Evolutionary conservation across 108 stramenopile genomes (phyloP).

Genomic region (Nitzschia putrida): DNA sequence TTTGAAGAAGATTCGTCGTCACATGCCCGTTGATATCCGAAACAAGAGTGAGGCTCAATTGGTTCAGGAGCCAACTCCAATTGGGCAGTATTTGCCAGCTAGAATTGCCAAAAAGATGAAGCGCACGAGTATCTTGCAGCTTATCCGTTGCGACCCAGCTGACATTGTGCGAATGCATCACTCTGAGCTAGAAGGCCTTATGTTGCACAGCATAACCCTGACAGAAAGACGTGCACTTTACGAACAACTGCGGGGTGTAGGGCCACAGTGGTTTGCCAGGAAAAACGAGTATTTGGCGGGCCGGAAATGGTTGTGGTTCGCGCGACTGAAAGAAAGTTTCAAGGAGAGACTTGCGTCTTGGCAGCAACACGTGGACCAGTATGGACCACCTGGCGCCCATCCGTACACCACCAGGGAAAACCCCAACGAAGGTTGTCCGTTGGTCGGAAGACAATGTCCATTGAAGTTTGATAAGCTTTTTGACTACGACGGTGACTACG

Average conservation of each 20-base stretch:
- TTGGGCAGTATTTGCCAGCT: constrained; percentile 34
- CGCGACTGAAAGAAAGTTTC: constrained; percentile 26
- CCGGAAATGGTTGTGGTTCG: constrained; percentile 33
- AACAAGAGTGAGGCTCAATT: constrained; percentile 37
- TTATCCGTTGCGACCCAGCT: constrained; percentile 30
- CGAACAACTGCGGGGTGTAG: constrained; percentile 19
- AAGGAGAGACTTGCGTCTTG: constrained; percentile 13
- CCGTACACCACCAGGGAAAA: neutral
- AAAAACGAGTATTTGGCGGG: constrained; percentile 14
- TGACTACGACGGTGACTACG: constrained; percentile 37
- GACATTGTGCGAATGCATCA: constrained; percentile 39
- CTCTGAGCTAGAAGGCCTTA: constrained; percentile 30
- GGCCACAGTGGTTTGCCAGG: constrained; percentile 9
- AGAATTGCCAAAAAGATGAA: constrained; percentile 45
- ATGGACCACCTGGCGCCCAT: constrained; percentile 32
- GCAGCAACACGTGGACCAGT: constrained; percentile 20
- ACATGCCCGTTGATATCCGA: constrained; percentile 45
- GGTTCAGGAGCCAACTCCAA: constrained; percentile 26
- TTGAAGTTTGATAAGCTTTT: constrained; percentile 21
- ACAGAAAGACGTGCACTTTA: constrained; percentile 47
- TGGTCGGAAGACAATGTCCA: constrained; percentile 41
- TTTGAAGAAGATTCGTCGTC: constrained; percentile 34
- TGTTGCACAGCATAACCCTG: constrained; percentile 32
- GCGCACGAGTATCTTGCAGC: constrained; percentile 35
- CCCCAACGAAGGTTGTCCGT: constrained; percentile 16